phyloP scores from a whole-genome alignment of 2,329 filamentous ascomycete genomes.

The Pseudonectria foliicola region DNA sequence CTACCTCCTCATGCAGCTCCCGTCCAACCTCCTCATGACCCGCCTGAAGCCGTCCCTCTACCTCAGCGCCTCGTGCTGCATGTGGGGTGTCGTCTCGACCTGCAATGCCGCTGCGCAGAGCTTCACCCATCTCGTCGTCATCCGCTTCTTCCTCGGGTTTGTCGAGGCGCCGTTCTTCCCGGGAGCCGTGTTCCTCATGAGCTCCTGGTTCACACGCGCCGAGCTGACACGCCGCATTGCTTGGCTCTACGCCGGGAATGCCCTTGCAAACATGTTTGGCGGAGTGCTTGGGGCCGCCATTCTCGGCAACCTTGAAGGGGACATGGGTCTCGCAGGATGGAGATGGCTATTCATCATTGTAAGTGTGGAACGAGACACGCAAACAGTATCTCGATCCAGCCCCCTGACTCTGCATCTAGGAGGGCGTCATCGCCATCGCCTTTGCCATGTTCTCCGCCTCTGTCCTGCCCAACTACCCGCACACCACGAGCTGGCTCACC shows the following conservation, averaged over 20 bases:
- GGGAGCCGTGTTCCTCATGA: slow-evolving; percentile 40
- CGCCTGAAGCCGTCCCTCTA: slow-evolving; percentile 46
- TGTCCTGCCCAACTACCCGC: slow-evolving; percentile 45
- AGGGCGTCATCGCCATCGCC: slow-evolving; percentile 34
- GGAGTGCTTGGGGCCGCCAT: slow-evolving; percentile 44
- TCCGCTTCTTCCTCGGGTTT: slow-evolving; percentile 37
- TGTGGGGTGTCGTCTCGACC: slow-evolving; percentile 33
- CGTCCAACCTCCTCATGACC: slow-evolving; percentile 52
- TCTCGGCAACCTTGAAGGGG: slow-evolving; percentile 35
- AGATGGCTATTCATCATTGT: slow-evolving; percentile 59
- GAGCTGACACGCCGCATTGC: slow-evolving; percentile 53
- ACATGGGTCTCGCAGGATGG: slow-evolving; percentile 52
- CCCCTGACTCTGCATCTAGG: slow-evolving; percentile 11
- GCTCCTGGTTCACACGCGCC: slow-evolving; percentile 36
- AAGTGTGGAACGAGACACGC: slow-evolving; percentile 3
- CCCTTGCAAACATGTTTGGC: slow-evolving; percentile 44
- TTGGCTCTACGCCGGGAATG: slow-evolving; percentile 50
- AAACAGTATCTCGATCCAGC: too few relatives aligned
- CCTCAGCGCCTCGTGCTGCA: slow-evolving; percentile 39
- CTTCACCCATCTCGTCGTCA: slow-evolving; percentile 36
- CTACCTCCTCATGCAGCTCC: slow-evolving; percentile 55
- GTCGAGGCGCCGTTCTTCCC: slow-evolving; percentile 46
- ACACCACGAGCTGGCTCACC: slow-evolving; percentile 44
- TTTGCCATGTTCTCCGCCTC: slow-evolving; percentile 27
- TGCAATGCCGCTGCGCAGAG: slow-evolving; percentile 39